Evolutionary conservation across 129 eudicot species (phyloP), one percentile per base, ranked within the genome.

Genomic region (Mikania micrantha): DNA sequence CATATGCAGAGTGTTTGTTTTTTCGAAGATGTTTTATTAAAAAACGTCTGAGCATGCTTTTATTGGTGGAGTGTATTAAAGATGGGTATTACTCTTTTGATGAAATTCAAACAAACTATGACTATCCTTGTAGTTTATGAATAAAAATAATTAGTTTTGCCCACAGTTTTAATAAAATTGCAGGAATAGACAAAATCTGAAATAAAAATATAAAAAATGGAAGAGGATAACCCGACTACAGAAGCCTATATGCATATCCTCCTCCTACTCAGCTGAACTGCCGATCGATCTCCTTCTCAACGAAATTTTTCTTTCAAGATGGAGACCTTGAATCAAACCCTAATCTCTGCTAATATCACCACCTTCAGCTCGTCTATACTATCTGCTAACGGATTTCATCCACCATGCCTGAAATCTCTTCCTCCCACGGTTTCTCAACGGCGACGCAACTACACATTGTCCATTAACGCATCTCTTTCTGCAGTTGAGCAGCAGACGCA

Each of bases 401-500:
- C 72, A 10, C 84, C 80, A n/a, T 41, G 67, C 69, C 42, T 25
- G 1, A 77, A 72, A 52, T 53, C 60, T 22, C 60, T 34, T 24
- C 60, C 62, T 28, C 44, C 76, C 24, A 15, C 19, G 69, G 74
- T 61, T 2, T 5, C 31, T 59, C 65, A 59, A 59, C 65, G 65
- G 24, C 47, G 48, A 9, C 67, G 28, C 24, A 47, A 64, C 5
- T 3, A 9, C 48, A 28, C 60, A 31, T 31, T 59, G 42, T 70
- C 80, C 20, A 44, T 76, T 1, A 80, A 71, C 60, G 91, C 94
- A 39, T 86, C 96, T 0, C 60, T 86, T 59, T 29, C 64, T 79
- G 90, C 95, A 29, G 83, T 77, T 6, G 96, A 79, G 10, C 62
- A 27, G 28, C 62, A 56, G 6, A 20, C 58, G 29, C 31, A 50